These are phyloP conservation scores for Waltiozyma sp. DNA, from an alignment of 1,139 yeast species.

Conservation along the genomic window DNA sequence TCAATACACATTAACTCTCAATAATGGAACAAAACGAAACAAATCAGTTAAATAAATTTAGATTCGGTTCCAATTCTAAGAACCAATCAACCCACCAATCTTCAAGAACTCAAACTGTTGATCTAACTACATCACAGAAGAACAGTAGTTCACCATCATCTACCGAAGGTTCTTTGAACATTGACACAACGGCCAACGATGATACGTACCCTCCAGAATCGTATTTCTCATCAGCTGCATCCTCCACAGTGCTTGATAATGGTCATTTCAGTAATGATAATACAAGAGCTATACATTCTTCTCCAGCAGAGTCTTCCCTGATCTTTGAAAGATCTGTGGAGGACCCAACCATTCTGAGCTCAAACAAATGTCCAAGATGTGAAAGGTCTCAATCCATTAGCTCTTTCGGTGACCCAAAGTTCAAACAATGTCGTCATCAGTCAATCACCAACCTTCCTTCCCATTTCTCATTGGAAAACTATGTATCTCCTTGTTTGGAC, in stretches of 20 bases:
- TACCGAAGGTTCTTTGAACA: conserved; percentile 1
- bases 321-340: conserved; percentile 20
- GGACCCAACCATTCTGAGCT: conserved; percentile 10
- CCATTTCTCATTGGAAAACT: conserved; percentile 52
- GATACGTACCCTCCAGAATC: conserved; percentile 12
- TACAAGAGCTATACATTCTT: neutral
- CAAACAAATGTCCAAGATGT: neutral
- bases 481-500: conserved; percentile 75
- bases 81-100: conserved; percentile 3
- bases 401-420: conserved; percentile 1
- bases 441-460: conserved; percentile 27
- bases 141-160: neutral
- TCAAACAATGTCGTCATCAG: conserved; percentile 14
- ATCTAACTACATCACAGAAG: neutral
- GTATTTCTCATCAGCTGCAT: conserved; percentile 4
- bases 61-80: conserved; percentile 7
- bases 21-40: neutral
- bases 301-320: conserved; percentile 13
- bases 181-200: conserved; percentile 10
- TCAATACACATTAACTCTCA: neutral
- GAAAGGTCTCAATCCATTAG: neutral
- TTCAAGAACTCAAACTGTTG: neutral
- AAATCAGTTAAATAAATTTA: conserved; percentile 9
- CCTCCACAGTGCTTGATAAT: neutral
- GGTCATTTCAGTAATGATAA: neutral